phyloP scores from a whole-genome alignment of 1,284 basidiomycete species.

The Acaromyces ingoldii region DNA sequence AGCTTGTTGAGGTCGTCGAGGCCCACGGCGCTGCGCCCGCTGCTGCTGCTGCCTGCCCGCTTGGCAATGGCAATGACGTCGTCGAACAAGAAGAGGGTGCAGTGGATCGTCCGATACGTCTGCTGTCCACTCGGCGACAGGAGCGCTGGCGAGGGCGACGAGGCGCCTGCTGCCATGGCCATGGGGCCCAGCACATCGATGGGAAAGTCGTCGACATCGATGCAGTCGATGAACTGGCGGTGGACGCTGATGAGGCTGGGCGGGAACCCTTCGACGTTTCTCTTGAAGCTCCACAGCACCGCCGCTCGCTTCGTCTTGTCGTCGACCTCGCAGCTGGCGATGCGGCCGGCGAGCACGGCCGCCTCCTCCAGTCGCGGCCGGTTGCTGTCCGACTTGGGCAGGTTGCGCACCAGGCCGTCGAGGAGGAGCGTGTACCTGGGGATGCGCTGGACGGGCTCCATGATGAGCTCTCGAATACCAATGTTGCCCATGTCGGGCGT shows the following conservation, averaged over 20 bases:
- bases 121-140: constrained; percentile 83
- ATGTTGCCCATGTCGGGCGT: constrained; percentile 69
- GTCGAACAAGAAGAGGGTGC: constrained; percentile 87
- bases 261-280: constrained; percentile 86
- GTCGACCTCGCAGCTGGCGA: constrained; percentile 87
- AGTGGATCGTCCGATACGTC: constrained; percentile 60
- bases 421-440: constrained; percentile 92
- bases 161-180: constrained; percentile 79
- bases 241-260: constrained; percentile 59
- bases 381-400: constrained; percentile 28
- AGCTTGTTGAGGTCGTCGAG: constrained; percentile 77
- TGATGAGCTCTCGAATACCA: constrained; percentile 82
- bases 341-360: constrained; percentile 77
- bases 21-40: constrained; percentile 70
- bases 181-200: constrained; percentile 55
- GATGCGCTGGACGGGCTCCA: constrained; percentile 99
- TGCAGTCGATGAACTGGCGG: constrained; percentile 81
- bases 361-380: constrained; percentile 70
- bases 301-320: constrained; percentile 83
- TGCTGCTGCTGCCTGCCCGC: constrained; percentile 67
- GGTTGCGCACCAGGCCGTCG: constrained; percentile 55
- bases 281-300: constrained; percentile 77
- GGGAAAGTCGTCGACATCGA: constrained; percentile 81
- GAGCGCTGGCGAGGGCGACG: constrained; percentile 87
- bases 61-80: constrained; percentile 90